These are phyloP conservation scores for Verticillium isaacii DNA, from an alignment of 2,329 filamentous ascomycete genomes.

Conservation along the genomic window DNA sequence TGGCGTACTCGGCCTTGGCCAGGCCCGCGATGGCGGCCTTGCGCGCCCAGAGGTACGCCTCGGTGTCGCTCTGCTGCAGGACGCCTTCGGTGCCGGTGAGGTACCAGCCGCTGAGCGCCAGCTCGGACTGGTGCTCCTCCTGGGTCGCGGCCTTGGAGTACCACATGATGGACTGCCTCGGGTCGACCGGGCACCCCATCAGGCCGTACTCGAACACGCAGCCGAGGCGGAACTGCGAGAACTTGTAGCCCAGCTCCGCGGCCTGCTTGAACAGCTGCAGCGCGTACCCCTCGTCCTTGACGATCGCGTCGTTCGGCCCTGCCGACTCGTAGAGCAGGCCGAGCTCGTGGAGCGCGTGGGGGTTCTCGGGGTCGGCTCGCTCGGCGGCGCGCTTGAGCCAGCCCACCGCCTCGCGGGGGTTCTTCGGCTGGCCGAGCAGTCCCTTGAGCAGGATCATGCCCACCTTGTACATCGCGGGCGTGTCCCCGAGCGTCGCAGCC, in stretches of 20 bases:
- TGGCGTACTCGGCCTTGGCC: constrained; percentile 93
- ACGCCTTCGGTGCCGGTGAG: constrained; percentile 86
- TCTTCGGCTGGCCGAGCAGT: constrained; percentile 78
- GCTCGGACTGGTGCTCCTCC: constrained; percentile 88
- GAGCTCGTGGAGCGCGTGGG: constrained; percentile 90
- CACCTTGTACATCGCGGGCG: constrained; percentile 96
- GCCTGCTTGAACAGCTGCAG: constrained; percentile 79
- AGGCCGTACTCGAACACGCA: constrained; percentile 86
- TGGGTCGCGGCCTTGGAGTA: constrained; percentile 88
- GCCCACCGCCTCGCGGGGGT: constrained; percentile 77
- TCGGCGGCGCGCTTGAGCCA: constrained; percentile 95
- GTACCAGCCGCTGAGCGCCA: constrained; percentile 88
- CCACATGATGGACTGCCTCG: constrained; percentile 84
- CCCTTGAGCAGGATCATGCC: constrained; percentile 95
- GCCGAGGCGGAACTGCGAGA: constrained; percentile 85
- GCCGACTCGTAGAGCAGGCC: constrained; percentile 62
- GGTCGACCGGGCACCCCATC: constrained; percentile 77
- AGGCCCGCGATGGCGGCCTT: constrained; percentile 86
- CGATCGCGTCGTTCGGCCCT: constrained; percentile 63
- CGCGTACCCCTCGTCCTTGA: constrained; percentile 79
- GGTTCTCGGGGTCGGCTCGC: constrained; percentile 81
- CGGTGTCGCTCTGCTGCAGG: constrained; percentile 85
- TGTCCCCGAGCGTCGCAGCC: constrained; percentile 83
- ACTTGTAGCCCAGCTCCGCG: constrained; percentile 87
- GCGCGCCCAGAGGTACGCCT: constrained; percentile 94